phyloP scores from a whole-genome alignment of 305 asterid species.

The Fraxinus dipetala region DNA sequence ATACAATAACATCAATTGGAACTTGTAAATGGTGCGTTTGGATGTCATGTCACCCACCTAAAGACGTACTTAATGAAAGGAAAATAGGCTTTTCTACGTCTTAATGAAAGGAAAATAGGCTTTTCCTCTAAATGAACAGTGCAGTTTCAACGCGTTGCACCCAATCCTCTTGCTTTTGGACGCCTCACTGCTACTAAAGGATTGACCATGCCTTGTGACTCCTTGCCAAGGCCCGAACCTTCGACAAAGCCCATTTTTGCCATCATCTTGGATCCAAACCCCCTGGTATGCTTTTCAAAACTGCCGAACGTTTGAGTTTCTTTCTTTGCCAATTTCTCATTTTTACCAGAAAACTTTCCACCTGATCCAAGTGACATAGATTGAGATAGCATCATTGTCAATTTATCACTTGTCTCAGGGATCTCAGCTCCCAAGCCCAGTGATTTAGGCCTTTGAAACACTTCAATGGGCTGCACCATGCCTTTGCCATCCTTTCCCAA shows the following conservation, averaged over 20 bases:
- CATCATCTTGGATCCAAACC: constrained; percentile 95
- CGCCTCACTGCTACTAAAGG: constrained; percentile 72
- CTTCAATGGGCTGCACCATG: constrained; percentile 72
- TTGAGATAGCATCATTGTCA: constrained; percentile 25
- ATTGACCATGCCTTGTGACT: constrained; percentile 70
- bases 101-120: neutral
- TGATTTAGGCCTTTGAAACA: constrained; percentile 74
- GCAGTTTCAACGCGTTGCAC: constrained; percentile 42
- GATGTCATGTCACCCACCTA: constrained; percentile 9
- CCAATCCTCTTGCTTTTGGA: constrained; percentile 73
- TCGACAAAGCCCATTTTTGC: constrained; percentile 85
- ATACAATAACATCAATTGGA: neutral
- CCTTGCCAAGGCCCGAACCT: constrained; percentile 83
- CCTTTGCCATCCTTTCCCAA: constrained; percentile 91
- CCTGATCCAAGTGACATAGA: constrained; percentile 21
- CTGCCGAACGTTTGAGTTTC: constrained; percentile 47
- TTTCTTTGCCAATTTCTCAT: constrained; percentile 32
- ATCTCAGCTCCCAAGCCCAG: constrained; percentile 82
- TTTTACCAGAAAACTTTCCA: constrained; percentile 24
- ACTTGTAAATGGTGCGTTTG: neutral
- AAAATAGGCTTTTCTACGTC: neutral
- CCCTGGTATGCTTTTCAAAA: constrained; percentile 85
- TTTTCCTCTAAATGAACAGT: neutral
- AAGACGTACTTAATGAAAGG: constrained; percentile 3
- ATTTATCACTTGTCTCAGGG: constrained; percentile 45